Conservation (phyloP, 1,139 yeast species). For the Pichia sp. region DNA sequence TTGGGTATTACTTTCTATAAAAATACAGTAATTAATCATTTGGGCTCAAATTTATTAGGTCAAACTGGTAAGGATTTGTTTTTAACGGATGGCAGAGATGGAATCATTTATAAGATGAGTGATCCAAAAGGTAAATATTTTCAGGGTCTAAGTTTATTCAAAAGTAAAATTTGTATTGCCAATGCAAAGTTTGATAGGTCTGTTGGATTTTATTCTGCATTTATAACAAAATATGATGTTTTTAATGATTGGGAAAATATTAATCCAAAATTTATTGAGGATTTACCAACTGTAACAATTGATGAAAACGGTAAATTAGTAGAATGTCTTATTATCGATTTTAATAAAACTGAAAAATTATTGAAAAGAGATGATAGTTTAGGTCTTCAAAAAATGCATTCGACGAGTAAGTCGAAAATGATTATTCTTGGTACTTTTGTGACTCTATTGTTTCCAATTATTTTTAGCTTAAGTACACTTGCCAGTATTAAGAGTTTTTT, state of each 20-base stretch:
- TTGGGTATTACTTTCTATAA: slow-evolving; percentile 56
- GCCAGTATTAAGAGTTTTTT: slow-evolving; percentile 30
- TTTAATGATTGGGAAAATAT: slow-evolving; percentile 40
- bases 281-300: slow-evolving; percentile 25
- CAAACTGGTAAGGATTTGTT: slow-evolving; percentile 72
- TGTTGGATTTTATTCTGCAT: slow-evolving; percentile 50
- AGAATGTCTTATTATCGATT: slow-evolving; percentile 52
- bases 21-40: slow-evolving; percentile 39
- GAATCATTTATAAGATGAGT: slow-evolving; percentile 46
- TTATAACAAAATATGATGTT: slow-evolving; percentile 44
- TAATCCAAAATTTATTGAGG: slow-evolving; percentile 36
- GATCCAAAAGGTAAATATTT: slow-evolving; percentile 46
- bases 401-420: slow-evolving; percentile 10
- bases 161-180: slow-evolving; percentile 55
- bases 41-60: slow-evolving; percentile 65
- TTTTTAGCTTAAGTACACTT: slow-evolving; percentile 37
- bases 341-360: slow-evolving; percentile 28
- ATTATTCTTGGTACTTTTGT: slow-evolving; percentile 10
- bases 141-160: slow-evolving; percentile 52
- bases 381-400: background rate
- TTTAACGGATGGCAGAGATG: slow-evolving; percentile 41
- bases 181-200: slow-evolving; percentile 71
- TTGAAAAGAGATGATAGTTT: background rate
- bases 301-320: slow-evolving; percentile 31
- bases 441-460: slow-evolving; percentile 51